phyloP scores from a whole-genome alignment of 2,329 filamentous ascomycete species.

The Bimuria novae-zelandiae region DNA sequence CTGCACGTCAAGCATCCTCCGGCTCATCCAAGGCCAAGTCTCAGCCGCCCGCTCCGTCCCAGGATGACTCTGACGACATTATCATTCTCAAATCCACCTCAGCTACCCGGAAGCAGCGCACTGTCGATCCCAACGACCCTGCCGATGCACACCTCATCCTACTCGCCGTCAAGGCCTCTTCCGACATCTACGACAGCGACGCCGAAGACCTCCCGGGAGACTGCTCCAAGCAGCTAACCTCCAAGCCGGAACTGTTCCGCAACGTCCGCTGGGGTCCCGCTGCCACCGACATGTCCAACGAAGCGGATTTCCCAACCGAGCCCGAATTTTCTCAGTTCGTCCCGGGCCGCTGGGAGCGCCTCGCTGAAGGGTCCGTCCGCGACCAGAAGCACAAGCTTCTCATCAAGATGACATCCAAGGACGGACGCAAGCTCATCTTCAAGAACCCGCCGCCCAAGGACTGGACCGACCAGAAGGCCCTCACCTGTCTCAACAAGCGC shows the following conservation, averaged over 20 bases:
- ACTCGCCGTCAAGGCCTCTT: slow-evolving; percentile 21
- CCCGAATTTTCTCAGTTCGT: slow-evolving; percentile 33
- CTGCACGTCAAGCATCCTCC: background rate
- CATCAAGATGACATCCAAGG: slow-evolving; percentile 28
- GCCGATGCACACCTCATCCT: slow-evolving; percentile 26
- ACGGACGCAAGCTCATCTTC: slow-evolving; percentile 28
- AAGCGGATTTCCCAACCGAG: slow-evolving; percentile 18
- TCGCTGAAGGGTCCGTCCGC: slow-evolving; percentile 21
- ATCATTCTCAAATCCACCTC: slow-evolving; percentile 12
- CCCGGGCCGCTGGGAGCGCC: slow-evolving; percentile 33
- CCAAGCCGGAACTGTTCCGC: slow-evolving; percentile 28
- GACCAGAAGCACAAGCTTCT: slow-evolving; percentile 38
- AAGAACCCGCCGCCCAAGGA: slow-evolving; percentile 33
- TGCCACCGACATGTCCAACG: slow-evolving; percentile 18
- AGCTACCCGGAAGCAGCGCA: slow-evolving; percentile 28
- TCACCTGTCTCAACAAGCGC: slow-evolving; percentile 36
- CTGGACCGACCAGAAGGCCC: slow-evolving; percentile 32
- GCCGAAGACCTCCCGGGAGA: slow-evolving; percentile 22
- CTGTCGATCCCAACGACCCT: slow-evolving; percentile 22
- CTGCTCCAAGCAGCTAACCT: slow-evolving; percentile 18
- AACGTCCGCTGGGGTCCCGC: slow-evolving; percentile 32
- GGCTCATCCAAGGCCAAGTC: background rate
- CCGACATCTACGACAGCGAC: slow-evolving; percentile 35
- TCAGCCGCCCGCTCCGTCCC: background rate
- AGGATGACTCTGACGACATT: slow-evolving; percentile 2